Evolutionary conservation across 208 protist species (phyloP).

Genomic region (Trypanosoma rangeli): DNA sequence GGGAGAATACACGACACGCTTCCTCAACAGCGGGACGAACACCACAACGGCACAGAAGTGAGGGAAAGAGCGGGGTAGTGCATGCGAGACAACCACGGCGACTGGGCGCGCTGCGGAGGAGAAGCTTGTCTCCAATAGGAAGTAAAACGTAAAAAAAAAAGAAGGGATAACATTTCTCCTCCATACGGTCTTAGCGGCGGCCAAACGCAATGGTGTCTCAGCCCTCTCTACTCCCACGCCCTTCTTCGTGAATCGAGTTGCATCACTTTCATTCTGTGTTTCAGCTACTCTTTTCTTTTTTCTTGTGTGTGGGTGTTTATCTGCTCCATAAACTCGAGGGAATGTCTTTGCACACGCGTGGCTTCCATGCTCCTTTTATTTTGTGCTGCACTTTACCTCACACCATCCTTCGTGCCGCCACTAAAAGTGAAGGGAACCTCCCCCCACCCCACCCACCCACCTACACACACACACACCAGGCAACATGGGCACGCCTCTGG

Average conservation of each 20-base stretch:
- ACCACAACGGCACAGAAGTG: not conserved
- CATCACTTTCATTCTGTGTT: slow-evolving; percentile 1
- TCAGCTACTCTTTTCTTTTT: slow-evolving; percentile 13
- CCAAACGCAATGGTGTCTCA: not conserved
- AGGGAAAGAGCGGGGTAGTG: slow-evolving; percentile 11
- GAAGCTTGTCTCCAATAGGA: not conserved
- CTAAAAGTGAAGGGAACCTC: no score
- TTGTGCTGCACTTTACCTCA: slow-evolving; percentile 13
- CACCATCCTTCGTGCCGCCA: no score
- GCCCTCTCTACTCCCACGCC: not conserved
- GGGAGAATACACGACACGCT: not conserved
- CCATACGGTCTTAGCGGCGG: not conserved
- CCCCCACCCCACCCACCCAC: no score
- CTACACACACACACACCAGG: no score
- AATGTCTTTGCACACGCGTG: not conserved
- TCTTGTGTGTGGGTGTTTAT: slow-evolving; percentile 13
- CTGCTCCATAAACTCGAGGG: not conserved
- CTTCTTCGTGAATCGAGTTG: not conserved
- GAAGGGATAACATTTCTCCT: not conserved
- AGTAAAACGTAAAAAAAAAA: not conserved
- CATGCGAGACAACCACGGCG: not conserved
- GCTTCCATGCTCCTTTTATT: slow-evolving; percentile 7
- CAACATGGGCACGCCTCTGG: not conserved
- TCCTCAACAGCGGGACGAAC: not conserved
- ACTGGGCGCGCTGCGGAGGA: not conserved